Base-by-base conservation (phyloP, 495 filamentous ascomycete species). In the Penicillium manginii region DNA sequence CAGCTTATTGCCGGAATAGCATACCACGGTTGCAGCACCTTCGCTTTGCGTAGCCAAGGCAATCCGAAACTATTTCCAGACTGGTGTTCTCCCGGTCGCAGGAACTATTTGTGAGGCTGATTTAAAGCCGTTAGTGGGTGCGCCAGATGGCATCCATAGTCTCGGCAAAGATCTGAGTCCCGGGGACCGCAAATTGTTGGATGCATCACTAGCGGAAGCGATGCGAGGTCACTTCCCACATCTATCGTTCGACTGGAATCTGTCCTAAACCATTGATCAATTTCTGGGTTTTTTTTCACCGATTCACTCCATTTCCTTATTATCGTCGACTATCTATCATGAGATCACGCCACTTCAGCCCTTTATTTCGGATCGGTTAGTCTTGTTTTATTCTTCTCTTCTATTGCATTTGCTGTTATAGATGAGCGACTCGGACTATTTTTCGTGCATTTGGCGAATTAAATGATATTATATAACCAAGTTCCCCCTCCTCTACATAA, bases 1-100 rank as follows among this genome's bases (percentile, higher is more conserved):
- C 17, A 17, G 15, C n/a, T 18, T 15, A 32, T 31, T 7, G 14
- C 5, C 10, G 22, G 15, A 12, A 22, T 23, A 84, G 81, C 83
- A 86, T 54, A 69, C 75, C 8, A 77, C 73, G 12, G 43, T 81
- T 15, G 74, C 73, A 3, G 73, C 72, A 4, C 81, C 79, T 5
- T 84, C 82, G 0, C 52, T 75, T 17, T 86, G 83, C 60, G 70
- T 76, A 1, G 74, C 73, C 33, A 74, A 69, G 29, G 58, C 55
- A 4, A 78, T 81, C 10, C 76, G 74, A 21, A 66, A 60, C 4
- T 84, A 83, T 54, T 84, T 83, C 69, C 68, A 71, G 8, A 73
- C 74, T 15, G 81, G 83, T 1, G 71, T 59, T 11, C 65, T 84
- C 1, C 83, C 81, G 2, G 53, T 57, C 0, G 54, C 66, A 2